phyloP scores from a whole-genome alignment of 2,329 filamentous ascomycete genomes.

The Ophiostoma perfectum region DNA sequence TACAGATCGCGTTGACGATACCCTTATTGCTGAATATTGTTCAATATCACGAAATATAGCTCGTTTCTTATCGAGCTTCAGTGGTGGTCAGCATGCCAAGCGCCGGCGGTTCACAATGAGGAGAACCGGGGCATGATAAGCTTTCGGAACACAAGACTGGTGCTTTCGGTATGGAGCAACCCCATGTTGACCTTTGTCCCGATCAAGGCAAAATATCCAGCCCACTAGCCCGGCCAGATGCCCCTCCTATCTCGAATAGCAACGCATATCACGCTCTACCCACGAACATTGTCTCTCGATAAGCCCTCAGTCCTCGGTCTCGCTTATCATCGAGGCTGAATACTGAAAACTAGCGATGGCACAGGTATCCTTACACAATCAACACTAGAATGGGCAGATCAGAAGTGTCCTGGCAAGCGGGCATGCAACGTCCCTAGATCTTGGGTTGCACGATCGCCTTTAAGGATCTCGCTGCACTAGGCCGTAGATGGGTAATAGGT shows the following conservation, averaged over 20 bases:
- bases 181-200: not conserved
- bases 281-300: not conserved
- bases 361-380: too few relatives aligned
- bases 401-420: not conserved
- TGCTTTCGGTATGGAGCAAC: not conserved
- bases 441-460: not conserved
- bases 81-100: not conserved
- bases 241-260: constrained; percentile 9
- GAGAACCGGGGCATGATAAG: constrained; percentile 8
- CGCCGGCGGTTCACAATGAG: not conserved
- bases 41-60: too few relatives aligned
- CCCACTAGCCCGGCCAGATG: not conserved
- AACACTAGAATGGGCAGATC: not conserved
- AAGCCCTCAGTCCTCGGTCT: not conserved
- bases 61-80: not conserved
- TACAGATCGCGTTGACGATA: not conserved
- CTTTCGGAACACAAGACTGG: not conserved
- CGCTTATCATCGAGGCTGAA: not conserved
- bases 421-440: not conserved
- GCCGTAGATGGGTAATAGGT: not conserved
- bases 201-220: constrained; percentile 4
- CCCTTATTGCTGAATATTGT: too few relatives aligned
- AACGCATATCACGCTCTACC: not conserved
- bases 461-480: not conserved
- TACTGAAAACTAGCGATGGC: too few relatives aligned